Conservation (phyloP, 2,329 filamentous ascomycete genomes). For the Fusarium illudens region DNA sequence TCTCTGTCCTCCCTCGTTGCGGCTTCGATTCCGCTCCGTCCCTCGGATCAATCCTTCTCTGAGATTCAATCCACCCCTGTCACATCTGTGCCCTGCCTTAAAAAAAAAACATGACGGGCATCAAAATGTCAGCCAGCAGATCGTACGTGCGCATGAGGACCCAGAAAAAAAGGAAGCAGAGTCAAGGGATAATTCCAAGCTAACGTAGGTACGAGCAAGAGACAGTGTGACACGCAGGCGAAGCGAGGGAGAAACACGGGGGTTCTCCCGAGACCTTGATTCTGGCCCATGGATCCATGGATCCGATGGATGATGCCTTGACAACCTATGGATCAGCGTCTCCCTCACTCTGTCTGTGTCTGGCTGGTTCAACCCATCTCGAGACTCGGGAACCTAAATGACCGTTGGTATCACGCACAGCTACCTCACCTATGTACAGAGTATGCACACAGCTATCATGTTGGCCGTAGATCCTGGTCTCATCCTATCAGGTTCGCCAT, state of each 20-base stretch:
- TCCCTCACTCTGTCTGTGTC: not conserved
- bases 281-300: constrained; percentile 1
- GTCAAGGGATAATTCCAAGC: not conserved
- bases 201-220: constrained; percentile 13
- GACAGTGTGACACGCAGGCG: constrained; percentile 9
- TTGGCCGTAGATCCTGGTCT: not conserved
- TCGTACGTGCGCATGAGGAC: constrained; percentile 1
- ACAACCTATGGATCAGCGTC: not conserved
- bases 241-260: constrained; percentile 1
- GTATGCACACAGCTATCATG: not conserved
- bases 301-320: too few species aligned
- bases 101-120: constrained; percentile 14
- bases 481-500: not conserved
- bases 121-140: constrained; percentile 11
- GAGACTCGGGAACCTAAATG: not conserved
- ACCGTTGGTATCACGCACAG: constrained; percentile 12
- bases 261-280: constrained; percentile 16
- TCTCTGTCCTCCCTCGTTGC: not conserved
- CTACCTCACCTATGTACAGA: too few species aligned
- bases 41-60: not conserved
- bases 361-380: not conserved
- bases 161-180: not conserved
- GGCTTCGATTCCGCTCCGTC: not conserved
- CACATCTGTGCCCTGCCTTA: not conserved
- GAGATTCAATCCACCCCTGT: not conserved